Conservation (phyloP, 768 basidiomycete species). For the Dendrothele bispora region DNA sequence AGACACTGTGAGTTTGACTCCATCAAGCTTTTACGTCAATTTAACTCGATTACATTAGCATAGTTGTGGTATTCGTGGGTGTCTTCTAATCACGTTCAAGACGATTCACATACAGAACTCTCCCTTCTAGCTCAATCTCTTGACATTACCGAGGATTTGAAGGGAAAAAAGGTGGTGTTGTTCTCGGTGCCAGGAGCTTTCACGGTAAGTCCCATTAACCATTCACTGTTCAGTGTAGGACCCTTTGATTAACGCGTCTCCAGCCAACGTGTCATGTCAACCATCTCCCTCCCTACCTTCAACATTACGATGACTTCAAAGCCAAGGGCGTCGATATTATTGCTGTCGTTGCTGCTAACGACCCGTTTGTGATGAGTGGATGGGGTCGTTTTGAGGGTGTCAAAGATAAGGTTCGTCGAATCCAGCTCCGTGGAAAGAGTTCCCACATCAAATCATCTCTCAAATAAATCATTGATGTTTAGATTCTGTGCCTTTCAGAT, state of each 20-base stretch:
- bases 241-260: constrained; percentile 45
- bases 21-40: not conserved
- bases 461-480: no score
- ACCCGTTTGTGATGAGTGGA: constrained; percentile 70
- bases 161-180: constrained; percentile 79
- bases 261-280: constrained; percentile 61
- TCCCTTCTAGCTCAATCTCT: constrained; percentile 45
- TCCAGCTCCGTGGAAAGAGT: no score
- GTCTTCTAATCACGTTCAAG: not conserved
- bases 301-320: constrained; percentile 68
- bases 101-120: not conserved
- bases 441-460: no score
- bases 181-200: constrained; percentile 82
- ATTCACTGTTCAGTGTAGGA: no score
- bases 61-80: constrained; percentile 67
- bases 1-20: constrained; percentile 48
- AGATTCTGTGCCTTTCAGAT: constrained; percentile 67
- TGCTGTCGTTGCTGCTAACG: constrained; percentile 77
- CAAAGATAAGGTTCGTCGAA: constrained; percentile 73
- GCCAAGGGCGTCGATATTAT: constrained; percentile 73
- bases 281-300: constrained; percentile 66
- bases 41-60: constrained; percentile 36
- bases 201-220: constrained; percentile 71
- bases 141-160: constrained; percentile 59
- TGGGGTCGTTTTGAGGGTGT: constrained; percentile 59